These are phyloP conservation scores for Amphicarpaea edgeworthii DNA, from an alignment of 306 rosid genomes.

Conservation along the genomic window DNA sequence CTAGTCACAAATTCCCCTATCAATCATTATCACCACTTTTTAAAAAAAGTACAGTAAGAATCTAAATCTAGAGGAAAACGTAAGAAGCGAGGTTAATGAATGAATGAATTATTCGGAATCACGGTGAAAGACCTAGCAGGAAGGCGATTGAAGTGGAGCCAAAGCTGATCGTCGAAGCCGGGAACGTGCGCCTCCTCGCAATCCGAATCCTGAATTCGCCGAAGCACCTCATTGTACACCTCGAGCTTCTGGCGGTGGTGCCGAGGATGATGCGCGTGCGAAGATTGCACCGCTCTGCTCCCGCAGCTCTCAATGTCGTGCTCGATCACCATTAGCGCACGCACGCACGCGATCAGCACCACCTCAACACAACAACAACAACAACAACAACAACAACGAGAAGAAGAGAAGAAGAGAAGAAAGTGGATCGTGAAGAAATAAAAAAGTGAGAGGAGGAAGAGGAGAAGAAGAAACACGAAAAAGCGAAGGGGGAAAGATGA, in stretches of 20 bases:
- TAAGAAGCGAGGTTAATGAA: constrained; percentile 15
- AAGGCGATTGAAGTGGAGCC: constrained; percentile 97
- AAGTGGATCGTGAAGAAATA: constrained; percentile 42
- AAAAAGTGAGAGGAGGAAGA: too few relatives aligned
- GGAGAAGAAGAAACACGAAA: not conserved
- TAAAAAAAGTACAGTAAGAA: not conserved
- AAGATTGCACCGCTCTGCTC: constrained; percentile 67
- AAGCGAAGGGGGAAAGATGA: constrained; percentile 22
- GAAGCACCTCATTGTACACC: constrained; percentile 87
- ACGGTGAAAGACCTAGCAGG: constrained; percentile 72
- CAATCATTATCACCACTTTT: constrained; percentile 32
- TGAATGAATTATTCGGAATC: constrained; percentile 13
- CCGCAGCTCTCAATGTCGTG: constrained; percentile 94
- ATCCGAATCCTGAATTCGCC: constrained; percentile 77
- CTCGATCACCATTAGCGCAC: constrained; percentile 70
- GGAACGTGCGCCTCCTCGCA: constrained; percentile 73
- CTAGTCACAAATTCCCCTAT: constrained; percentile 5
- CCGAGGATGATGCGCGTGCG: constrained; percentile 63
- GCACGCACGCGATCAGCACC: constrained; percentile 14
- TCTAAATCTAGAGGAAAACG: not conserved
- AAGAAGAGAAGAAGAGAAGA: constrained; percentile 27
- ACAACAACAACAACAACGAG: constrained; percentile 7
- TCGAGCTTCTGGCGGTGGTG: constrained; percentile 82
- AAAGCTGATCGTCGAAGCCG: constrained; percentile 91
- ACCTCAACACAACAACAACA: not conserved